Conservation (phyloP, 2,329 filamentous ascomycete species). For the Talaromyces funiculosus region DNA sequence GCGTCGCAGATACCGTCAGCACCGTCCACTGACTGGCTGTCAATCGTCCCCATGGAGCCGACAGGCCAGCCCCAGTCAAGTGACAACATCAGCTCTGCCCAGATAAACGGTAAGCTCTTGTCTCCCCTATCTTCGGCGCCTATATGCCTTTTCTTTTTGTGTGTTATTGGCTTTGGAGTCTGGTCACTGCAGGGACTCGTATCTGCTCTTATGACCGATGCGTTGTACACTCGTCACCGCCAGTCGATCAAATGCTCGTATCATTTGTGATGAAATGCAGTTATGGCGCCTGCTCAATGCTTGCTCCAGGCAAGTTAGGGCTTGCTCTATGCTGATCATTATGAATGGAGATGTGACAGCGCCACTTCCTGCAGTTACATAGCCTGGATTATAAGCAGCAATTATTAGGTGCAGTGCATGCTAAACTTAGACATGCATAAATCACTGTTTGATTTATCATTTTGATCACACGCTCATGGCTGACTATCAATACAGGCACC, state of each 20-base stretch:
- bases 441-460: not conserved
- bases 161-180: not conserved
- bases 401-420: not conserved
- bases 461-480: conserved; percentile 20
- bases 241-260: conserved; percentile 9
- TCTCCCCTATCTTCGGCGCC: not conserved
- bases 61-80: conserved; percentile 8
- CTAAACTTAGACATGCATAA: not conserved
- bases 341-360: not conserved
- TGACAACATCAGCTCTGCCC: conserved; percentile 8
- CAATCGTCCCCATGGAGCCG: conserved; percentile 3
- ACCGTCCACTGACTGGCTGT: not conserved
- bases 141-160: not conserved
- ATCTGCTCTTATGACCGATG: conserved; percentile 9
- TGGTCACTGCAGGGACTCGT: conserved; percentile 5
- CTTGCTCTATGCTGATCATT: not conserved
- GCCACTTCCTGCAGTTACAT: conserved; percentile 10
- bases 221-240: conserved; percentile 11
- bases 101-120: not conserved
- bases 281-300: not conserved
- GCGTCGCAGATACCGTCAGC: conserved; percentile 1
- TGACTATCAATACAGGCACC: conserved; percentile 13
- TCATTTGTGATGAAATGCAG: not conserved
- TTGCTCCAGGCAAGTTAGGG: not conserved
- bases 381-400: not conserved